Conservation (phyloP, 805 yeast genomes). For the Starmera pachycereana region DNA sequence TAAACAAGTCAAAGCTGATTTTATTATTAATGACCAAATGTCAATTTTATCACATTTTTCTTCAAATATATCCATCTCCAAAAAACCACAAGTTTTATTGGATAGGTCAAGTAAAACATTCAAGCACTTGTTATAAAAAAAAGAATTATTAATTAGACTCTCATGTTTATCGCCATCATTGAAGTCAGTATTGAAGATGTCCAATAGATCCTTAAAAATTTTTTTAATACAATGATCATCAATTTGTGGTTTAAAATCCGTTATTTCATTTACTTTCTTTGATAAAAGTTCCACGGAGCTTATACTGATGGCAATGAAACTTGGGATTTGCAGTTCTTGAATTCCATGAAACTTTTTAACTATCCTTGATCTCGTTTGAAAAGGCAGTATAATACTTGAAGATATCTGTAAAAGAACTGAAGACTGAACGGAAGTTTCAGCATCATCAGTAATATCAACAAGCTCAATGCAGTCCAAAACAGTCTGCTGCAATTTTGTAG, state of each 20-base stretch:
- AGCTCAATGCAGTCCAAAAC: conserved; percentile 40
- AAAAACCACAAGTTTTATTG: conserved; percentile 15
- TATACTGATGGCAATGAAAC: conserved; percentile 52
- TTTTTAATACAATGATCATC: conserved; percentile 35
- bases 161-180: conserved; percentile 21
- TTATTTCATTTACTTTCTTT: conserved; percentile 22
- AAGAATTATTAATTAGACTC: conserved; percentile 9
- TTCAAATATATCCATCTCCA: conserved; percentile 6
- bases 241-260: conserved; percentile 26
- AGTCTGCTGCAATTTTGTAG: conserved; percentile 53
- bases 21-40: conserved; percentile 33
- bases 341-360: conserved; percentile 39
- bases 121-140: conserved; percentile 48
- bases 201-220: conserved; percentile 39
- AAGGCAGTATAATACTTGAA: conserved; percentile 45
- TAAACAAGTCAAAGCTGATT: conserved; percentile 31
- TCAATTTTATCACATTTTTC: conserved; percentile 5
- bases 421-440: conserved; percentile 25
- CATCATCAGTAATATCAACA: conserved; percentile 20
- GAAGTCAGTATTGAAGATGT: conserved; percentile 33
- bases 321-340: conserved; percentile 37
- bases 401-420: conserved; percentile 44
- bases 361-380: conserved; percentile 48
- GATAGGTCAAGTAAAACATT: conserved; percentile 29
- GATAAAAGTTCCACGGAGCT: conserved; percentile 32